Base-by-base conservation (phyloP, 768 basidiomycete species). In the Bullera alba region DNA sequence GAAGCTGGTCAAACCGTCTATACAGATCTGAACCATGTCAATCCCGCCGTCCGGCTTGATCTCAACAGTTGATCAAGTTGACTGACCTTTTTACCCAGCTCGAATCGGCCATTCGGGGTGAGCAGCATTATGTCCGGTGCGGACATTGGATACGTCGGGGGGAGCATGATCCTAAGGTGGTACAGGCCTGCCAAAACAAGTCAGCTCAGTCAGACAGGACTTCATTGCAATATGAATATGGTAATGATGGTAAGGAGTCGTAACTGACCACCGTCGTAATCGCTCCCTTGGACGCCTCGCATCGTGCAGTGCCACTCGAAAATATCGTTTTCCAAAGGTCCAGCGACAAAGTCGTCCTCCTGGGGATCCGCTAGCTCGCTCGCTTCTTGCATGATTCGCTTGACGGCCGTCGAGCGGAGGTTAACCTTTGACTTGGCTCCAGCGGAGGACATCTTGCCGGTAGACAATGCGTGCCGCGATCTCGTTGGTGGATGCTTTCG, bases 241-340 rank as follows among this genome's bases (percentile, higher is more conserved):
- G 21, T 28, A 42, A 48, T n/a, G 41, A 28, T 2, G 29, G 15
- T 25, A 16, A 16, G 5, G 26, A 3, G 7, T 14, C 39, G 15
- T 21, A 3, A 58, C 71, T 50, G 26, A 38, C 92, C 93, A 46
- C 87, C 89, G 71, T 89, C 87, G 55, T 85, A 97, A 69, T 96
- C 91, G 30, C 89, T 91, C 15, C 83, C 87, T 14, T 79, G 66
- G 1, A 91, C 81, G 2, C 92, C 93, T 54, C 89, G 83, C 47
- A 97, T 78, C n/a, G 93, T 96, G 68, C 90, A 95, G 68, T 96
- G 92, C 93, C 93, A 97, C 78, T 92, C 81, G 77, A 84, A 73
- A 10, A 60, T 58, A 50, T 69, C 64, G 35, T 48, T 54, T 85
- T 78, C 92, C 54, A 77, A 80, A 64, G 76, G 90, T 0, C 75